A percentile compares a stretch with the other conserved stretches of the same genome.
These are phyloP conservation scores for Arthrobotrys musiformis DNA, from an alignment of 2,329 filamentous ascomycete species.

Conservation along the genomic window DNA sequence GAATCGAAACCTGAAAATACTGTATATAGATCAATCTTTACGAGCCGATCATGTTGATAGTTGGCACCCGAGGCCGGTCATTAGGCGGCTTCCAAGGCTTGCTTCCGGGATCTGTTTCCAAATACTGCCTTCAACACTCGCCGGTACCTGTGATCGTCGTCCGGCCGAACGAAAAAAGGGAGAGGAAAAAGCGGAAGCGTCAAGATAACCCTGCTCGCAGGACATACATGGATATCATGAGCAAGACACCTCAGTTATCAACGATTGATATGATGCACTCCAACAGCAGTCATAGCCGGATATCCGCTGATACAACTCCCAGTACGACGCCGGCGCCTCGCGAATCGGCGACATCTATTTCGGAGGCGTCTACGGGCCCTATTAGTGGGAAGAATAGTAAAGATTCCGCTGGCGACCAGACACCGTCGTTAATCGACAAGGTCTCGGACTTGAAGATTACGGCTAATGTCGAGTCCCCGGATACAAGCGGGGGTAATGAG, in stretches of 20 bases:
- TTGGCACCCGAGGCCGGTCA: slow-evolving; percentile 85
- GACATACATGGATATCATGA: slow-evolving; percentile 81
- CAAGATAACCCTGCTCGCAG: slow-evolving; percentile 78
- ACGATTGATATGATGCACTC: slow-evolving; percentile 56
- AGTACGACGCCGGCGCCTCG: slow-evolving; percentile 50
- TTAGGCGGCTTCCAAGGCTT: slow-evolving; percentile 87
- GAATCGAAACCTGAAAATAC: background rate
- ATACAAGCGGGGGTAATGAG: background rate
- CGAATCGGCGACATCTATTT: slow-evolving; percentile 46
- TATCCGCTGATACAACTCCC: slow-evolving; percentile 40
- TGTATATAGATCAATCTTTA: slow-evolving; percentile 81
- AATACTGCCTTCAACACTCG: slow-evolving; percentile 93
- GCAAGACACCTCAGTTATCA: slow-evolving; percentile 64
- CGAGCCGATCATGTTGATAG: slow-evolving; percentile 88
- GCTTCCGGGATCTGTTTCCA: slow-evolving; percentile 88
- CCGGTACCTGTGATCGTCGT: slow-evolving; percentile 94
- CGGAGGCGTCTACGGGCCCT: slow-evolving; percentile 17
- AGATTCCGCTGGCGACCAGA: slow-evolving; percentile 16
- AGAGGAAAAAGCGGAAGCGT: slow-evolving; percentile 89
- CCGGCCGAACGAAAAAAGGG: slow-evolving; percentile 83
- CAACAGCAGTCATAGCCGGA: slow-evolving; percentile 38
- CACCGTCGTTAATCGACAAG: slow-evolving; percentile 24
- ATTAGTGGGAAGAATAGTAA: slow-evolving; percentile 28
- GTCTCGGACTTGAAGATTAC: slow-evolving; percentile 36
- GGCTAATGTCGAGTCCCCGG: background rate